Evolutionary conservation across 495 filamentous ascomycete species (phyloP), one percentile per base, ranked within the genome.

Genomic region (Recurvomyces mirabilis): DNA sequence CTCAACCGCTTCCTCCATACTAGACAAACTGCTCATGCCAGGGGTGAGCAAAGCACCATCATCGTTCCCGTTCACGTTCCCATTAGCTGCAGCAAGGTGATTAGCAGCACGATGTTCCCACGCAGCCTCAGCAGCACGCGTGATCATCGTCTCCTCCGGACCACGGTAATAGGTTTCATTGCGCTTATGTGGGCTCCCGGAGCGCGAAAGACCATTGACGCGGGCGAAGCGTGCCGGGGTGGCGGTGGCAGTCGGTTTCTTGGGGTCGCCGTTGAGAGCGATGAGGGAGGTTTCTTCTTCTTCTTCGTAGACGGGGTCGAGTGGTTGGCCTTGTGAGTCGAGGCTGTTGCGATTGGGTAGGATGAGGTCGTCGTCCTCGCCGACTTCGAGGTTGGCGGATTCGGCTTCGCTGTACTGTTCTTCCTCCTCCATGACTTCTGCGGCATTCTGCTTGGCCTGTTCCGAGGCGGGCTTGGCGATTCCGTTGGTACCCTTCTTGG

Each of bases 251-350:
- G 53, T 53, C 1, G 55, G 49, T 15, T 52, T 49, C 9, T 36
- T 23, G 6, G 53, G 53, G 6, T 33, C 49, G 46, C 41, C 43
- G 22, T 47, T 52, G 31, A 56, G 37, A 0, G 49, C 33, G 12
- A 57, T 25, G 10, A 25, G 30, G 20, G 32, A 33, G 13, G 40
- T 41, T 23, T 54, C 55, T 31, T 55, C 52, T 11, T 52, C 52
- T 14, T 48, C 52, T 24, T 53, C 51, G 46, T 53, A 53, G 25
- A 53, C 19, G 11, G 44, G 44, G 19, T 53, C 51, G 28, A 53
- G 51, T 1, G 40, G 45, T n/a, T 36, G 13, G 34, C 47, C 45
- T 38, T 52, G 49, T 3, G 51, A 44, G 15, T 54, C 51, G 17
- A 46, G 13, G 34, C 46, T 47, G 23, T 21, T 38, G 33, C 49